Evolutionary conservation across 2,329 filamentous ascomycete genomes (phyloP).

Genomic region (Orbilia oligospora): DNA sequence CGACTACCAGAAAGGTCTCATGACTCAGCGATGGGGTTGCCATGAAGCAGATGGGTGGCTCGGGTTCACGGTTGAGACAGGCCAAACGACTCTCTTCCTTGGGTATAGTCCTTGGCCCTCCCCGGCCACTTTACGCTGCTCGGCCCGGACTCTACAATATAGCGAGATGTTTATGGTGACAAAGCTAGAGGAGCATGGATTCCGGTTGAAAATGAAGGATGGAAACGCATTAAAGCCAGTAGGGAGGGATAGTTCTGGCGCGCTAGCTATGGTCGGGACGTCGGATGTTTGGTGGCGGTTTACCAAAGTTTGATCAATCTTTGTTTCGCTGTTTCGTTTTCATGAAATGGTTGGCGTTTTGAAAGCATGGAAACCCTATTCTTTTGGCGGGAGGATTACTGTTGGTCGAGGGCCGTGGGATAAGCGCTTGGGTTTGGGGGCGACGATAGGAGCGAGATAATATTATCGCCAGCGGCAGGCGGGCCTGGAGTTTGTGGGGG

Average conservation of each 20-base stretch:
- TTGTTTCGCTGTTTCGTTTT: background rate
- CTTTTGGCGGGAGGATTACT: background rate
- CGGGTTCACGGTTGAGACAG: constrained; percentile 21
- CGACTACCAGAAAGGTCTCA: background rate
- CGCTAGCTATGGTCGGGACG: constrained; percentile 15
- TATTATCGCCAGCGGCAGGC: background rate
- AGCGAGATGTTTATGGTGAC: constrained; percentile 36
- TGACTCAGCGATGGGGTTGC: constrained; percentile 32
- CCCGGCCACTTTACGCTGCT: background rate
- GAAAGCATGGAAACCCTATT: background rate
- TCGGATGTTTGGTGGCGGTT: constrained; percentile 47
- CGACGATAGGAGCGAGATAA: background rate
- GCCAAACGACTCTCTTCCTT: constrained; percentile 33
- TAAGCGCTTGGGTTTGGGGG: background rate
- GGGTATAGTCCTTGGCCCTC: constrained; percentile 7
- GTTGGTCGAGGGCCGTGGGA: background rate
- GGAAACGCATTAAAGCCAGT: constrained; percentile 12
- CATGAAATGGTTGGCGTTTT: background rate
- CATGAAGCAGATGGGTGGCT: constrained; percentile 34
- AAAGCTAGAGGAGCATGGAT: constrained; percentile 22
- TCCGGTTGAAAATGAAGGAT: constrained; percentile 29
- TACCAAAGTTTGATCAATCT: constrained; percentile 27
- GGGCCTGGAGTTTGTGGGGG: background rate
- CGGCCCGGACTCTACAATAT: background rate
- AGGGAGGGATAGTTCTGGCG: constrained; percentile 17